Evolutionary conservation across 208 protist genomes (phyloP).

Genomic region (Acanthamoeba rhysodes): DNA sequence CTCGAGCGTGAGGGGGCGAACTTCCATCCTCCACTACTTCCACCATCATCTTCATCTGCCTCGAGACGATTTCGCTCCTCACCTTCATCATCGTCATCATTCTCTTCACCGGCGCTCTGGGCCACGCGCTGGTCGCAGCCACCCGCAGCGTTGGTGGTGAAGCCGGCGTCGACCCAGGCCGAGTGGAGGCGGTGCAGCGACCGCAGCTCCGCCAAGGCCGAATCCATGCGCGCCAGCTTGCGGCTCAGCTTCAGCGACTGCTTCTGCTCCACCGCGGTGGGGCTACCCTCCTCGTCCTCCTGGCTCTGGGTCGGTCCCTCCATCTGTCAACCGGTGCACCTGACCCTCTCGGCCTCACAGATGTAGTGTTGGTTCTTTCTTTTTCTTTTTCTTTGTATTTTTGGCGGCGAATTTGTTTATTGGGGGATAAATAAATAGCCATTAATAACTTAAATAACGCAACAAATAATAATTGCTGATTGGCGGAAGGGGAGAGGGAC

Average conservation of each 20-base stretch:
- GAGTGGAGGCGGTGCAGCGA: conserved; percentile 45
- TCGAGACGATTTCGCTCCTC: neutral
- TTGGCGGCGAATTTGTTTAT: neutral
- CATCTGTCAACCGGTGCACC: neutral
- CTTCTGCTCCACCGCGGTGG: neutral
- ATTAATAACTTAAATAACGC: neutral
- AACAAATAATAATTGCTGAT: neutral
- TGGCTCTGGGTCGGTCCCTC: neutral
- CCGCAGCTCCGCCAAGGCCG: conserved; percentile 18
- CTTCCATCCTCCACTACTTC: neutral
- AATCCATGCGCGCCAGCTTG: conserved; percentile 39
- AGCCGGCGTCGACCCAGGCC: conserved; percentile 37
- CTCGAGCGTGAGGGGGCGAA: conserved; percentile 57
- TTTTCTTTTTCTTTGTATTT: no score
- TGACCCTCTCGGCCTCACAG: no score
- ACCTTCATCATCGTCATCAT: neutral
- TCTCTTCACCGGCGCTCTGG: neutral
- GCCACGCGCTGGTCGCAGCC: neutral
- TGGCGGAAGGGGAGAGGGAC: neutral
- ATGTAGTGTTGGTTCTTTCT: no score
- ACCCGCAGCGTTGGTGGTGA: neutral
- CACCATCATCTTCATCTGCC: neutral
- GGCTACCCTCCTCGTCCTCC: neutral
- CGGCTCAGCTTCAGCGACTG: neutral
- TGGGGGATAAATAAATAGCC: neutral